These are phyloP conservation scores for Thymus quinquecostatus DNA, from an alignment of 257 asterid species.

Conservation along the genomic window DNA sequence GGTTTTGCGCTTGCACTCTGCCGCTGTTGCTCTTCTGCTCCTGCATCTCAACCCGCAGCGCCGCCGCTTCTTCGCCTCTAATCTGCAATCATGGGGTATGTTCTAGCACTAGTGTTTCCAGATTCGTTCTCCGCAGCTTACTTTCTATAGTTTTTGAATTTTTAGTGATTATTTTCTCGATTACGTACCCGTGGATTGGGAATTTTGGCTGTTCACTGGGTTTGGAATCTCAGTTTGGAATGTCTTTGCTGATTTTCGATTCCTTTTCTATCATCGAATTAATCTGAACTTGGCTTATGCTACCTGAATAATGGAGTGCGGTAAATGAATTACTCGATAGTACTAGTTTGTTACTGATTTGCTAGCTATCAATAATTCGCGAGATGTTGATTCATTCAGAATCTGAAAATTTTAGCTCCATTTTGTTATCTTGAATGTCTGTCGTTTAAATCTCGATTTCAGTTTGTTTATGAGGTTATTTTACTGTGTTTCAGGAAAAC, in stretches of 20 bases:
- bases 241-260: background rate
- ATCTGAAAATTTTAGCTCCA: background rate
- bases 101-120: background rate
- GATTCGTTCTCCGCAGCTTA: background rate
- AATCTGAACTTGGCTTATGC: background rate
- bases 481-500: constrained; percentile 48
- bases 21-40: constrained; percentile 12
- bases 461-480: background rate
- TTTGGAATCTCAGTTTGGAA: background rate
- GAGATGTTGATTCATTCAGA: background rate
- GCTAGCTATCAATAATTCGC: background rate
- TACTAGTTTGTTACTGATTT: background rate
- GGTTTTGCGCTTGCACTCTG: constrained; percentile 25
- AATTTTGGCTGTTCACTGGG: background rate
- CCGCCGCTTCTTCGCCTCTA: background rate
- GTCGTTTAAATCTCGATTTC: background rate
- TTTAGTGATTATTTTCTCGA: background rate
- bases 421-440: too few relatives aligned
- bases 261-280: background rate
- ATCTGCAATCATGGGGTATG: constrained; percentile 48
- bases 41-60: background rate
- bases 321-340: background rate
- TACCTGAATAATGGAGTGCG: background rate
- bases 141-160: too few relatives aligned
- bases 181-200: background rate